Percentiles rank a stretch among this genome's conserved stretches.
phyloP scores from a whole-genome alignment of 2,329 filamentous ascomycete species.

The Cryphonectria nitschkei region DNA sequence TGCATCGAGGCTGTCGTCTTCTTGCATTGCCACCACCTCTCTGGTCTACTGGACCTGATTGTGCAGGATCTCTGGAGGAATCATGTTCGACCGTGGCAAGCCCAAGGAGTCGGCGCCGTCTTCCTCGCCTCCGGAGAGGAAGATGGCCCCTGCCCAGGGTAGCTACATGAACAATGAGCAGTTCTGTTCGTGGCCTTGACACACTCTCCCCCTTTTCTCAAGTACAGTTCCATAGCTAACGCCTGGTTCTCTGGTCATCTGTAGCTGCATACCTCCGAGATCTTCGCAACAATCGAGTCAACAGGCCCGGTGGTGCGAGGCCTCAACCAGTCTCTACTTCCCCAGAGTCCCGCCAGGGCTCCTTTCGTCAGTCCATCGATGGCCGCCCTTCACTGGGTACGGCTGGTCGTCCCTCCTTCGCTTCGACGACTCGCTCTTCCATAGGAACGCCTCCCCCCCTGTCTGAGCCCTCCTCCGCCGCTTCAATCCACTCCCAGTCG shows the following conservation, averaged over 20 bases:
- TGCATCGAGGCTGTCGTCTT: conserved; percentile 26
- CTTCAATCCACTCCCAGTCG: conserved; percentile 25
- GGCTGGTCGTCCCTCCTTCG: conserved; percentile 40
- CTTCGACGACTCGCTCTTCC: conserved; percentile 38
- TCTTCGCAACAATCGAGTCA: conserved; percentile 68
- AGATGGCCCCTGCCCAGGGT: conserved; percentile 64
- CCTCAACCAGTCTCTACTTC: conserved; percentile 53
- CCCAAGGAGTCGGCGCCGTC: conserved; percentile 38
- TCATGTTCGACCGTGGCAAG: conserved; percentile 40
- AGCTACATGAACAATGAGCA: conserved; percentile 70
- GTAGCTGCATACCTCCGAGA: conserved; percentile 72
- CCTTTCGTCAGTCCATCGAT: conserved; percentile 39
- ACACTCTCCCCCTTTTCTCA: conserved; percentile 19
- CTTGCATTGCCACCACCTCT: conserved; percentile 24
- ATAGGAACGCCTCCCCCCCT: conserved; percentile 31
- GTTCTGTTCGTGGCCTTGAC: conserved; percentile 55
- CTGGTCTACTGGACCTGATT: conserved; percentile 30
- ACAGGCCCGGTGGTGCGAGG: conserved; percentile 72
- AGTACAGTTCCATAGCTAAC: conserved; percentile 24
- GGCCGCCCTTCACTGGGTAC: conserved; percentile 35
- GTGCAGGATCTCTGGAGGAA: conserved; percentile 29
- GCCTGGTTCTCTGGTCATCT: conserved; percentile 25
- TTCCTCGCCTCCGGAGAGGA: conserved; percentile 44
- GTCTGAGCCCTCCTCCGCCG: conserved; percentile 34
- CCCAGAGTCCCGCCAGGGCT: conserved; percentile 37